Conservation (phyloP, 2,329 filamentous ascomycete genomes). For the Cladosporium sp. region DNA sequence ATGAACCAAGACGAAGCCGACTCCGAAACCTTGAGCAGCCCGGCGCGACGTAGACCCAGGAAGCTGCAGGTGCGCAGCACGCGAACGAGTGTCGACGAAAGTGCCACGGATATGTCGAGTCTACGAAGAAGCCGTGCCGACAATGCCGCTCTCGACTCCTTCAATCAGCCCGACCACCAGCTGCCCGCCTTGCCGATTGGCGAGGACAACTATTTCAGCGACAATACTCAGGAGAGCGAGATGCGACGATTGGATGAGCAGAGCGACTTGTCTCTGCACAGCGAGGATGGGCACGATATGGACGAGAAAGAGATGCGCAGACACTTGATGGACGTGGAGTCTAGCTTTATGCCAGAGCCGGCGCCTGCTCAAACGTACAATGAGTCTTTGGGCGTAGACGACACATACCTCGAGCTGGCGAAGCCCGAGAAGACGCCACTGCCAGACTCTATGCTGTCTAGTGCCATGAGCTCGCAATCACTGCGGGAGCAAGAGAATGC, state of each 20-base stretch:
- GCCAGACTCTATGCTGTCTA: not conserved
- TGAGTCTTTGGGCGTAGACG: slow-evolving; percentile 36
- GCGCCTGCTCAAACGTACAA: slow-evolving; percentile 31
- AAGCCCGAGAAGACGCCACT: slow-evolving; percentile 12
- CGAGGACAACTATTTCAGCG: slow-evolving; percentile 37
- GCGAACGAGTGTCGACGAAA: slow-evolving; percentile 16
- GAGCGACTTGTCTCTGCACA: slow-evolving; percentile 28
- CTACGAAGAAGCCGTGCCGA: slow-evolving; percentile 1
- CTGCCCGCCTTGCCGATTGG: slow-evolving; percentile 38
- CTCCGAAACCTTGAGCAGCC: slow-evolving; percentile 4
- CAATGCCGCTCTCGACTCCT: slow-evolving; percentile 4
- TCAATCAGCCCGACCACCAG: slow-evolving; percentile 24
- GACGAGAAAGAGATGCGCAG: slow-evolving; percentile 58
- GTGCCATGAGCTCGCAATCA: not conserved
- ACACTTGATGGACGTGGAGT: slow-evolving; percentile 59
- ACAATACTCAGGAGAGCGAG: slow-evolving; percentile 13
- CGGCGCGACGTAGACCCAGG: slow-evolving; percentile 16
- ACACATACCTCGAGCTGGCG: slow-evolving; percentile 40
- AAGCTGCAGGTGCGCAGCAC: slow-evolving; percentile 18
- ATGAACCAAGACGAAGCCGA: slow-evolving; percentile 6
- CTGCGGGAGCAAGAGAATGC: not conserved
- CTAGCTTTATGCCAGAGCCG: slow-evolving; percentile 57
- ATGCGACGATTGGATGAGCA: slow-evolving; percentile 20
- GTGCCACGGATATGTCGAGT: slow-evolving; percentile 7
- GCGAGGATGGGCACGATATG: slow-evolving; percentile 39